These are phyloP conservation scores for Tilletia indica DNA, from an alignment of 1,284 basidiomycete genomes.

Conservation along the genomic window DNA sequence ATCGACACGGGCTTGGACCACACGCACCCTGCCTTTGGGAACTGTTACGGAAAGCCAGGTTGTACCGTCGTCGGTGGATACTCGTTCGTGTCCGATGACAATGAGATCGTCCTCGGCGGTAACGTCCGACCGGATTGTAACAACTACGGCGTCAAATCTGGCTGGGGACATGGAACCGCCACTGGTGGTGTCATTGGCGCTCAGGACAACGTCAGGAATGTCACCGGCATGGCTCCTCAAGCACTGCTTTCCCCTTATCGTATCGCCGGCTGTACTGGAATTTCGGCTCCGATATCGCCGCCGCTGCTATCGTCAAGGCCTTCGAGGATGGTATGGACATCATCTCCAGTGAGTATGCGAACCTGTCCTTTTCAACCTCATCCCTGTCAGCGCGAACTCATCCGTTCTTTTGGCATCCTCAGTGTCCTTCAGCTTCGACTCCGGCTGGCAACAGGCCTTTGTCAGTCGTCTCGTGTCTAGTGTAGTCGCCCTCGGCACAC, in stretches of 20 bases:
- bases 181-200: slow-evolving; percentile 69
- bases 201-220: slow-evolving; percentile 56
- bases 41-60: slow-evolving; percentile 33
- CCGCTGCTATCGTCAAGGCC: slow-evolving; percentile 51
- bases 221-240: slow-evolving; percentile 40
- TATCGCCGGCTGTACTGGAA: slow-evolving; percentile 57
- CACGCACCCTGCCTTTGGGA: slow-evolving; percentile 64
- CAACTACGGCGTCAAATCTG: slow-evolving; percentile 56
- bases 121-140: slow-evolving; percentile 54
- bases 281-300: slow-evolving; percentile 55
- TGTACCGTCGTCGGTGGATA: slow-evolving; percentile 38
- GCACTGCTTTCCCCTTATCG: slow-evolving; percentile 55
- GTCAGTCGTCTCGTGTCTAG: slow-evolving; percentile 29
- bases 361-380: not conserved
- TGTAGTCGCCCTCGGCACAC: slow-evolving; percentile 32
- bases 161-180: slow-evolving; percentile 60
- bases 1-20: slow-evolving; percentile 63
- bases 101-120: slow-evolving; percentile 50
- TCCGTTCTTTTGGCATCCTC: not conserved
- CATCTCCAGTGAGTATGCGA: slow-evolving; percentile 58
- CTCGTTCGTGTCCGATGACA: slow-evolving; percentile 53
- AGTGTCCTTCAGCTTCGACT: slow-evolving; percentile 59
- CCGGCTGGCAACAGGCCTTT: slow-evolving; percentile 31
- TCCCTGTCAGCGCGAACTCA: not conserved
- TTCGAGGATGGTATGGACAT: slow-evolving; percentile 60